phyloP scores from a whole-genome alignment of 257 asterid genomes.

The Buddleja alternifolia region DNA sequence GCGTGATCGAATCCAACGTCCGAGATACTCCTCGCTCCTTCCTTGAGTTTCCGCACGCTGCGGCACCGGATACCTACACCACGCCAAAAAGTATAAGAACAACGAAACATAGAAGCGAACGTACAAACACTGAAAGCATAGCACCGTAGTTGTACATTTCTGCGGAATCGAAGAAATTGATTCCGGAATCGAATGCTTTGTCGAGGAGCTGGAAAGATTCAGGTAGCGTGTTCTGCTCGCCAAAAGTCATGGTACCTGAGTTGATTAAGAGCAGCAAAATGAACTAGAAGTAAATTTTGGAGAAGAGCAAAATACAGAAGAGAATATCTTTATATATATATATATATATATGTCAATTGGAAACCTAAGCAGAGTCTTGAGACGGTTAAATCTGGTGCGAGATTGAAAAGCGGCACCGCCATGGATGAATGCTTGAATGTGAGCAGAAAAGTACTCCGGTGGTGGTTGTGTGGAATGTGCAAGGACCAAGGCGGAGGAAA shows the following conservation, averaged over 20 bases:
- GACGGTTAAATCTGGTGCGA: conserved; percentile 66
- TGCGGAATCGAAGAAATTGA: conserved; percentile 85
- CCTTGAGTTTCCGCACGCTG: conserved; percentile 84
- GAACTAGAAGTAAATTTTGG: background rate
- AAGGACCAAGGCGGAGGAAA: no score
- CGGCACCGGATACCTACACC: conserved; percentile 87
- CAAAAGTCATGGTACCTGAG: conserved; percentile 85
- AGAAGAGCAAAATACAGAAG: background rate
- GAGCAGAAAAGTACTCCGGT: background rate
- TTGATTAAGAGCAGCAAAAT: background rate
- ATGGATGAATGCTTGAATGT: conserved; percentile 28
- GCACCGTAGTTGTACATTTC: conserved; percentile 55
- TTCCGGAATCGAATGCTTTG: conserved; percentile 73
- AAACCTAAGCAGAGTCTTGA: conserved; percentile 84
- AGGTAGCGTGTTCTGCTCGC: conserved; percentile 71
- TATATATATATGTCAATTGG: background rate
- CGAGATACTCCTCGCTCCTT: conserved; percentile 78
- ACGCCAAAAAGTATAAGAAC: background rate
- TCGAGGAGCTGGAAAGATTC: conserved; percentile 77
- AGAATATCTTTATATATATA: no score
- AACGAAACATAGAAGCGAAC: background rate
- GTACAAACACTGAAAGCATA: background rate
- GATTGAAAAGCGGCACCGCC: conserved; percentile 76
- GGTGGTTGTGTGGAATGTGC: no score
- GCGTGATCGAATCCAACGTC: conserved; percentile 52